These are phyloP conservation scores for Erigeron canadensis DNA, from an alignment of 129 eudicot species.

Conservation along the genomic window DNA sequence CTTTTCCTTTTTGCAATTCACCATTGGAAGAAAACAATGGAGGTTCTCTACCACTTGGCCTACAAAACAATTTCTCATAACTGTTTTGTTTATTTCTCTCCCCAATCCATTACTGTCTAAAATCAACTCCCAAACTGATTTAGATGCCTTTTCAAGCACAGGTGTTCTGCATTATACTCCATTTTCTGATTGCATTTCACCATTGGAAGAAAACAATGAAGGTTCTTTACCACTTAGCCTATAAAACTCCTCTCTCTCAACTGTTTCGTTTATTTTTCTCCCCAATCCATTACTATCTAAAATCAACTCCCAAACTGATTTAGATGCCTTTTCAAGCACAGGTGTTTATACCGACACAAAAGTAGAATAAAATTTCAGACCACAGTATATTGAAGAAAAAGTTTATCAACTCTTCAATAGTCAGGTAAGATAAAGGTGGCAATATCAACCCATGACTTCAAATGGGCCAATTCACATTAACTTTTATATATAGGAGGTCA, in stretches of 20 bases:
- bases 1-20: constrained; percentile 49
- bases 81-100: constrained; percentile 86
- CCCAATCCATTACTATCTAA: constrained; percentile 82
- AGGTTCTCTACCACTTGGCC: constrained; percentile 81
- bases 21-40: constrained; percentile 59
- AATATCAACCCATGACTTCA: background rate
- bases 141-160: constrained; percentile 96
- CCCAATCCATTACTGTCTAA: constrained; percentile 82
- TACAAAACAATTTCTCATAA: constrained; percentile 79
- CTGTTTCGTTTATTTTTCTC: constrained; percentile 85
- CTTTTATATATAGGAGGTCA: background rate
- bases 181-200: constrained; percentile 44
- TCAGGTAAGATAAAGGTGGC: background rate
- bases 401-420: background rate
- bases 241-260: constrained; percentile 81
- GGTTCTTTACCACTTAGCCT: constrained; percentile 83
- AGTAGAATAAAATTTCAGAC: constrained; percentile 13
- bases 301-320: constrained; percentile 90
- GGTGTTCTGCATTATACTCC: constrained; percentile 59
- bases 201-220: constrained; percentile 57
- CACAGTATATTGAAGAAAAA: background rate
- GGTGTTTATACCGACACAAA: constrained; percentile 39
- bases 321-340: constrained; percentile 96
- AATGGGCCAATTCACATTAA: background rate
- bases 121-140: constrained; percentile 90